Evolutionary conservation across 2,329 filamentous ascomycete genomes (phyloP).

Genomic region (Fusarium staphyleae): DNA sequence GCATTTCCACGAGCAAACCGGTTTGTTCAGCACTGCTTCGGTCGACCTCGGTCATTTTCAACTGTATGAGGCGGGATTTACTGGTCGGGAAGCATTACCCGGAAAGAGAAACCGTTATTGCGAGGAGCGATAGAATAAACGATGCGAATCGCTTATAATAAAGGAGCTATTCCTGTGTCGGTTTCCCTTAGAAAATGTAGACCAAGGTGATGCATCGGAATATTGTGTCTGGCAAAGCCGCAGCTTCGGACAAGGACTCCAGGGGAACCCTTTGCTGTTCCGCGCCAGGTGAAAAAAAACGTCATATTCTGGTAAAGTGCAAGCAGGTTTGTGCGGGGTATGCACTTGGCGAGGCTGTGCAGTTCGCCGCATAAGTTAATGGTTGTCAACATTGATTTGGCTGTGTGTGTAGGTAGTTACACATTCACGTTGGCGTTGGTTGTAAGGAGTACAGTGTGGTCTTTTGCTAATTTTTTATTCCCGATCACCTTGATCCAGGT

Average conservation of each 20-base stretch:
- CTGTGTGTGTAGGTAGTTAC: no score
- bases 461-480: neutral
- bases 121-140: neutral
- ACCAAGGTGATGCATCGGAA: constrained; percentile 14
- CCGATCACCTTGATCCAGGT: neutral
- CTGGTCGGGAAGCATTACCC: constrained; percentile 12
- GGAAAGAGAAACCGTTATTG: constrained; percentile 12
- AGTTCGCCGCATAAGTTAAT: neutral
- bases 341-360: constrained; percentile 11
- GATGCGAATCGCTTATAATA: neutral
- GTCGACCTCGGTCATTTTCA: neutral
- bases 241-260: constrained; percentile 14
- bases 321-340: constrained; percentile 31
- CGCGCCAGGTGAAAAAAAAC: constrained; percentile 25
- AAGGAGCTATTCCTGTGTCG: neutral
- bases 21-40: constrained; percentile 4
- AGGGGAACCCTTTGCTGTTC: constrained; percentile 24
- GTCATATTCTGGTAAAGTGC: constrained; percentile 18
- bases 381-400: neutral
- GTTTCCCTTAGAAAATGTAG: constrained; percentile 20
- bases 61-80: constrained; percentile 10
- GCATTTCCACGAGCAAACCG: constrained; percentile 7
- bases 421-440: neutral
- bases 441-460: neutral
- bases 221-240: constrained; percentile 17